Conservation (phyloP, 176 grass and related monocot genomes). For the Juncus inflexus region DNA sequence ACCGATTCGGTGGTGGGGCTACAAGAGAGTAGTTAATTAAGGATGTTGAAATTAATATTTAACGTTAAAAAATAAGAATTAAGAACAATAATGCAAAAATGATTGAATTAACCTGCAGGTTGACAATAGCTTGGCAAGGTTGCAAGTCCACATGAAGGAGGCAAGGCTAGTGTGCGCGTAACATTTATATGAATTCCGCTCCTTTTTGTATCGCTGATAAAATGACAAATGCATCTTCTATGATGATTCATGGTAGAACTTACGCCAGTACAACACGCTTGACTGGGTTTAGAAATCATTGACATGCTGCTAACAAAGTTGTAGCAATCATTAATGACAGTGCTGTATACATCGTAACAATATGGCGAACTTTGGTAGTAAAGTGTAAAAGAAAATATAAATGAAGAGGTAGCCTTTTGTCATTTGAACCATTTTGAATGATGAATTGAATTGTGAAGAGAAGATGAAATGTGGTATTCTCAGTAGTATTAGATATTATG, state of each 20-base stretch:
- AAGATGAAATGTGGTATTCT: too few species aligned
- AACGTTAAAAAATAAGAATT: background rate
- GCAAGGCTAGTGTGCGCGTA: background rate
- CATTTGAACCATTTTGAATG: slow-evolving; percentile 10
- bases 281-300: background rate
- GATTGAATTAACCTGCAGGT: background rate
- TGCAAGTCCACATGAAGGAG: background rate
- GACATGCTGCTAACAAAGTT: slow-evolving; percentile 5
- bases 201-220: background rate
- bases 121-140: background rate
- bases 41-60: too few species aligned
- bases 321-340: slow-evolving; percentile 2
- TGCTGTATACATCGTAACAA: slow-evolving; percentile 7
- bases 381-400: slow-evolving; percentile 1
- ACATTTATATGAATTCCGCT: background rate
- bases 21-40: background rate
- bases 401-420: background rate
- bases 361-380: background rate
- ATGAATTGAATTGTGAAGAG: background rate
- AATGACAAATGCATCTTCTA: slow-evolving; percentile 11
- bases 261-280: slow-evolving; percentile 2
- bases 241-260: background rate
- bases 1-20: background rate
- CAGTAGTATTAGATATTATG: too few species aligned
- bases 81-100: slow-evolving; percentile 1